Base-by-base conservation (phyloP, 2,329 filamentous ascomycete species). In the Trichophyton verrucosum region DNA sequence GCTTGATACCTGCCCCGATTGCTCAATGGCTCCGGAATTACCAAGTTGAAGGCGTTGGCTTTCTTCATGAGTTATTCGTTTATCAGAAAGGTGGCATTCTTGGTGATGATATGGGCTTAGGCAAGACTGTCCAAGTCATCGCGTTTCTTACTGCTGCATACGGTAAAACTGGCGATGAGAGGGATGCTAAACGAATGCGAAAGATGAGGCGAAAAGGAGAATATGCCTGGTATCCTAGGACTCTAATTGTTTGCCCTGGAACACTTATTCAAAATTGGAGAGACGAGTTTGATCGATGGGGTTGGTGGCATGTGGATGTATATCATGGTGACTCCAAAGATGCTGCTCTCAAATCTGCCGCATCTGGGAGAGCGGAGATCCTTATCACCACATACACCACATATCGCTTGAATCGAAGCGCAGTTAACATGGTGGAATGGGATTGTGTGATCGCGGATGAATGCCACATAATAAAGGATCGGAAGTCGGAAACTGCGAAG, bases 41-140 rank as follows among this genome's bases (percentile, higher is more conserved):
- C 68, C 94, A 99, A 72, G 80, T 97, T 1, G 82, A 88, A 30
- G 94, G 94, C 3, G 89, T 87, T 13, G 81, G 82, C 36, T 97
- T 96, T 68, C 78, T 99, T 6, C 91, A 97, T 70, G 83, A 89
- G 62, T 81, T 89, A 22, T 97, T 97, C 70, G 87, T 96, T 3
- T 92, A 89, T 65, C 94, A 99, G 69, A 87, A 86, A 66, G 94
- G 94, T 0, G 90, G 88, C 1, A 88, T 99, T 22, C 80, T 99
- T 0, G 91, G 92, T 2, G 94, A 99, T 70, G 94, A 99, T 69
- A 99, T 99, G 94, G 94, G 94, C 20, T 75, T 99, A 36, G 94
- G 94, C 0, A 99, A 99, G 74, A 99, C 94, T 0, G 89, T 99
- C 1, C 94, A 99, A 72, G 89, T 99, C 27, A 94, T 91, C 61